These are phyloP conservation scores for Plasmodium gonderi DNA, from an alignment of 169 alveolate species.

Conservation along the genomic window DNA sequence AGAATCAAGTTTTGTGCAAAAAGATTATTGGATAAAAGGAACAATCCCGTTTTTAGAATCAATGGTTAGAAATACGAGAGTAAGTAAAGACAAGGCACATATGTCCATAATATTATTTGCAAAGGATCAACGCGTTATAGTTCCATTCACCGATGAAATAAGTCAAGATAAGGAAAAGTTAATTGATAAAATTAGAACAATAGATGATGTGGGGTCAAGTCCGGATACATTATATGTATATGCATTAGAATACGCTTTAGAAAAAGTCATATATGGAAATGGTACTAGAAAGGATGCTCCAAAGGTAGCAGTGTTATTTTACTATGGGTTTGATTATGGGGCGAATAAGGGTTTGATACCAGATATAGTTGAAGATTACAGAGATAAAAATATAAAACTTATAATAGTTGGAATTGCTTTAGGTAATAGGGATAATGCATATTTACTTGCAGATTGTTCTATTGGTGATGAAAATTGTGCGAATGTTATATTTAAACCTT, in stretches of 20 bases:
- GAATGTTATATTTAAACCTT: constrained; percentile 43
- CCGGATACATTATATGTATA: constrained; percentile 34
- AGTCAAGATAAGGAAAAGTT: constrained; percentile 67
- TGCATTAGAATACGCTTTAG: constrained; percentile 55
- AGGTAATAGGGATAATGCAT: constrained; percentile 55
- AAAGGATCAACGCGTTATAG: constrained; percentile 4
- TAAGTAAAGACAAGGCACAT: constrained; percentile 70
- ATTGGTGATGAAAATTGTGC: constrained; percentile 33
- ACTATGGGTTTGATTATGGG: constrained; percentile 68
- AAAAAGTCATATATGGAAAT: constrained; percentile 56
- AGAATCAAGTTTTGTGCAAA: constrained; percentile 55
- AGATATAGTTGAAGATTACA: constrained; percentile 55
- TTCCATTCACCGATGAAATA: constrained; percentile 67
- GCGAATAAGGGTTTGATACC: constrained; percentile 61
- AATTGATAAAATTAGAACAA: constrained; percentile 31
- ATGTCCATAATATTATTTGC: constrained; percentile 57
- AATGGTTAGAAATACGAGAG: constrained; percentile 45
- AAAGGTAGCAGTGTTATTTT: constrained; percentile 56
- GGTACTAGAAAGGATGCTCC: constrained; percentile 71
- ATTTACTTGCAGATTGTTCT: constrained; percentile 53
- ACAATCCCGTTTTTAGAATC: constrained; percentile 72
- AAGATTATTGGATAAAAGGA: constrained; percentile 65
- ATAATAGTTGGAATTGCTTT: constrained; percentile 60
- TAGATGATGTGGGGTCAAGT: constrained; percentile 18
- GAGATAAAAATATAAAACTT: constrained; percentile 26